A percentile compares a stretch with the other conserved stretches of the same genome.
Evolutionary conservation across 2,329 filamentous ascomycete species (phyloP).

Genomic region (Colletotrichum costaricense): DNA sequence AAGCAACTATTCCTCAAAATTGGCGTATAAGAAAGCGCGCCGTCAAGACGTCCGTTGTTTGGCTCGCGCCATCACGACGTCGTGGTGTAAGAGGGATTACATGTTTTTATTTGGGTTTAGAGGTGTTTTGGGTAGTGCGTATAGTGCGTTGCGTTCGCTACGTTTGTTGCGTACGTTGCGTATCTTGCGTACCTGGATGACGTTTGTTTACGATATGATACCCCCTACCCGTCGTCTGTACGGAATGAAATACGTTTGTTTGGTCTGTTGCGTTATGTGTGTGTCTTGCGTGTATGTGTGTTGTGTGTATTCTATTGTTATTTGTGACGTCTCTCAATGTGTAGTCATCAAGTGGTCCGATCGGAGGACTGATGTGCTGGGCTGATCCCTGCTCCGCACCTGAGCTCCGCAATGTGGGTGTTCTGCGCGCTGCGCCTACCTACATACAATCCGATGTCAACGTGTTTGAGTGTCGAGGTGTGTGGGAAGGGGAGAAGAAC

Average conservation of each 20-base stretch:
- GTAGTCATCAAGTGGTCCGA: constrained; percentile 13
- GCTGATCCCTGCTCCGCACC: constrained; percentile 22
- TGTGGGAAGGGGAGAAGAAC: not conserved
- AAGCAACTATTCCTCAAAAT: constrained; percentile 35
- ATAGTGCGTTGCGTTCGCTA: constrained; percentile 24
- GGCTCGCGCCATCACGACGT: constrained; percentile 25
- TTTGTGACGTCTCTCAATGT: constrained; percentile 1
- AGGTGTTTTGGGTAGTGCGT: constrained; percentile 27
- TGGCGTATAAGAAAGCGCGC: constrained; percentile 22
- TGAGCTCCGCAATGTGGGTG: not conserved
- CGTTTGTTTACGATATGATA: constrained; percentile 32
- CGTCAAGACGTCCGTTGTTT: constrained; percentile 18
- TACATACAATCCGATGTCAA: not conserved
- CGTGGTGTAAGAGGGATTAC: constrained; percentile 17
- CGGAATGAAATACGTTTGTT: constrained; percentile 35
- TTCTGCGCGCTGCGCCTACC: not conserved
- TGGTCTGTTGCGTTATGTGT: constrained; percentile 39
- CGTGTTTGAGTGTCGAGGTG: not conserved
- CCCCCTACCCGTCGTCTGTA: constrained; percentile 26
- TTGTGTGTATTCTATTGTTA: constrained; percentile 1
- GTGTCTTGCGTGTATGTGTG: constrained; percentile 36
- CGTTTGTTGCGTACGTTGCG: constrained; percentile 28
- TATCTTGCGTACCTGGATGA: constrained; percentile 25
- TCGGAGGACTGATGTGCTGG: not conserved
- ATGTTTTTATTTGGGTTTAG: not conserved